These are phyloP conservation scores for Coriolopsis trogii DNA, from an alignment of 1,284 basidiomycete genomes.

Conservation along the genomic window DNA sequence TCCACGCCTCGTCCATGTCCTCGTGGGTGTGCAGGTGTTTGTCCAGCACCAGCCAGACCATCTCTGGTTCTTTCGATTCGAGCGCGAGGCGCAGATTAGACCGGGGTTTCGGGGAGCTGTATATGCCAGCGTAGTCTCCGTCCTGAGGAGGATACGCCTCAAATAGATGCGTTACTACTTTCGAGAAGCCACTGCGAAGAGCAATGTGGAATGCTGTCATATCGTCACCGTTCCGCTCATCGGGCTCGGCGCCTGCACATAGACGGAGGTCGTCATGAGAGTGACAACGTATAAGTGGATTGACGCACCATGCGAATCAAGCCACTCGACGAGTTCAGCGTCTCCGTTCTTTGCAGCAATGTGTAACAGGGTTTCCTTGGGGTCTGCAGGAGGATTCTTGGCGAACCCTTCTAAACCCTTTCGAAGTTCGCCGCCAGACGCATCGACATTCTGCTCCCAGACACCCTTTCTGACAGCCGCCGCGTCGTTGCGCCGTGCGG, in stretches of 20 bases:
- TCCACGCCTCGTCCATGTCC: conserved; percentile 55
- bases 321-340: conserved; percentile 62
- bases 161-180: conserved; percentile 59
- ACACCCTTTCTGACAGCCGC: conserved; percentile 61
- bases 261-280: background rate
- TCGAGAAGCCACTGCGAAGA: conserved; percentile 50
- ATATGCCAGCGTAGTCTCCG: conserved; percentile 50
- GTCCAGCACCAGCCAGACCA: conserved; percentile 63
- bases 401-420: conserved; percentile 57
- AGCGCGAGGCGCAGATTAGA: conserved; percentile 59
- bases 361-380: conserved; percentile 68
- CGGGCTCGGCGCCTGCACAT: conserved; percentile 70
- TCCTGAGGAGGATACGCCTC: conserved; percentile 56
- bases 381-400: conserved; percentile 48
- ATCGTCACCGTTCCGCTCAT: conserved; percentile 61
- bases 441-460: conserved; percentile 71
- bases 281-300: background rate
- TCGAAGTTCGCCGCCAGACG: conserved; percentile 67
- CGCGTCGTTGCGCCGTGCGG: conserved; percentile 56
- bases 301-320: conserved; percentile 65
- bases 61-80: conserved; percentile 58
- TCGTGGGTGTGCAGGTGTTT: conserved; percentile 50
- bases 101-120: conserved; percentile 41
- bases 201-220: conserved; percentile 70
- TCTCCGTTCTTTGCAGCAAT: conserved; percentile 61